Evolutionary conservation across 2,329 filamentous ascomycete species (phyloP), one percentile per base, ranked within the genome.

Genomic region (Ophiostoma ips): DNA sequence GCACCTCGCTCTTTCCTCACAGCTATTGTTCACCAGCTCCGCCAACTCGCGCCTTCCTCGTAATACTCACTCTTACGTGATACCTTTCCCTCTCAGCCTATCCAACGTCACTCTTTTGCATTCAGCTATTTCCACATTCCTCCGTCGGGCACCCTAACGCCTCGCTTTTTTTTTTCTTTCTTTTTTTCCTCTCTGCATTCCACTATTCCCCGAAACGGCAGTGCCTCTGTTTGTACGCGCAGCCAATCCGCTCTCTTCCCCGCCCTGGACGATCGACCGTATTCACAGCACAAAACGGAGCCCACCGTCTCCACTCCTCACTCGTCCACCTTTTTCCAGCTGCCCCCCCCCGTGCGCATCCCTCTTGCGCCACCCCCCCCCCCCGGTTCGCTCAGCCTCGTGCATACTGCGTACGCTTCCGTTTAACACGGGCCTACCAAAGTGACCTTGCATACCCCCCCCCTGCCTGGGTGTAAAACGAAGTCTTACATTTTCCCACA

Each of bases 311-410:
- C 45, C 40, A 45, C 45, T 35, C 38, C 28, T 45, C n/a, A 13
- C 38, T 18, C 15, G 34, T 41, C 15, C n/a, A 34, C 40, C 34
- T 34, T 36, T n/a, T 30, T 41, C 18, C 48, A 51, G 31, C 49
- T 43, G 31, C 18, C 52, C 50, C 41, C 49, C 52, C 44, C 38
- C 16, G 38, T 16, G 34, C 18, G 28, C 28, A 18, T n/a, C 37
- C 24, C 45, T 18, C 49, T 21, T 48, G 46, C n/a, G 24, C 44
- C 43, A 16, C 35, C 16, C 36, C n/a, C 16, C 35, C 38, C n/a
- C 37, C 33, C 12, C 12, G 12, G 13, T 18, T 28, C 16, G 49
- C 55, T 57, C 56, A 57, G 56, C 56, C 56, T 57, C 55, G 56
- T 55, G 53, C 40, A 30, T 9, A 30, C 28, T 30, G 40, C 40